Base-by-base conservation (phyloP, 306 rosid species). In the Dicorynia guianensis region DNA sequence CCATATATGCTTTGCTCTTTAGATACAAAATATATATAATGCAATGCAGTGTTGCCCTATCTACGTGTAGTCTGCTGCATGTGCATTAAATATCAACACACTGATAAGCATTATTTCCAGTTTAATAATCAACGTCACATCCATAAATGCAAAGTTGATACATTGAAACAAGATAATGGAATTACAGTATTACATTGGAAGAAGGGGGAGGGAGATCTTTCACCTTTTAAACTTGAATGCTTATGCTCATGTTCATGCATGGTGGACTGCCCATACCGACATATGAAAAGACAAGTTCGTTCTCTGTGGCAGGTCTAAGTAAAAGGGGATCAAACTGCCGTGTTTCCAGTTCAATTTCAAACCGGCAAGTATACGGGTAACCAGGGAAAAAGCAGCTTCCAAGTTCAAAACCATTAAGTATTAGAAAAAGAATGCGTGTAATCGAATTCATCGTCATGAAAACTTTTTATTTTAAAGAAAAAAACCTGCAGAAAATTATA, bases 121-220 rank as follows among this genome's bases (percentile, higher is more conserved):
- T 79, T 77, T 79, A 78, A 57, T 69, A 79, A 55, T 71, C 66
- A 77, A 71, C 68, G 89, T 82, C 91, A 84, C 89, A 77, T 84
- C 85, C 89, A 77, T 84, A 83, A 63, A 76, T 78, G 80, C 77
- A 74, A 79, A 76, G 75, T 68, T 44, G 30, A 25, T 25, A 55
- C 5, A 14, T 14, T 53, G 33, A 53, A 53, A 25, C 2, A 15
- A 63, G 55, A 75, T 60, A 67, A 71, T 57, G 73, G 65, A 74
- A 70, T 60, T 69, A n/a, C 69, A 69, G 71, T 68, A 38, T 73
- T 76, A 77, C 73, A 77, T 68, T 75, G 76, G 58, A 46, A 55
- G 53, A 49, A 55, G 47, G 49, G 69, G 9, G 61, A 73, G 78
- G 66, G 75, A 74, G 56, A 54, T 73, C 60, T 74, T 80, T 68